Conservation (phyloP, 2,329 filamentous ascomycete species). For the Calonectria hawksworthii region DNA sequence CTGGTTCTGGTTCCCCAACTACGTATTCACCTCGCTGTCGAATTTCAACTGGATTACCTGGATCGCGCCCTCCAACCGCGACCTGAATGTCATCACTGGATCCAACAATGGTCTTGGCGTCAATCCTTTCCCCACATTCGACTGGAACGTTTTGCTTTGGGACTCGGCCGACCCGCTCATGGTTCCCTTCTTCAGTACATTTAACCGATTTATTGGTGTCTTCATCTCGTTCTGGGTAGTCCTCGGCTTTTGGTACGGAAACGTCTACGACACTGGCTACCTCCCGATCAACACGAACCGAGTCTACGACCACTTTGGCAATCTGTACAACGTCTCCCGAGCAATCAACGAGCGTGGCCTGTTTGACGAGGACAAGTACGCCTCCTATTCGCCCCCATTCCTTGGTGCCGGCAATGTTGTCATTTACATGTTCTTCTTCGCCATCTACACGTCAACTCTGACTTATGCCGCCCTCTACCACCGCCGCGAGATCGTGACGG, state of each 20-base stretch:
- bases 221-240: constrained; percentile 69
- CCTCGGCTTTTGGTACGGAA: constrained; percentile 70
- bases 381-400: constrained; percentile 66
- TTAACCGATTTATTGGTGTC: constrained; percentile 73
- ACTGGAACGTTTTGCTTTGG: constrained; percentile 63
- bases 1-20: constrained; percentile 72
- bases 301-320: constrained; percentile 64
- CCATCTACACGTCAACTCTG: constrained; percentile 65
- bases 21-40: constrained; percentile 65
- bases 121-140: constrained; percentile 62
- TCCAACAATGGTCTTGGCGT: constrained; percentile 61
- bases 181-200: constrained; percentile 70
- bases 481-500: constrained; percentile 63
- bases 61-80: constrained; percentile 63
- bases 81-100: constrained; percentile 59
- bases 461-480: constrained; percentile 67
- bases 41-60: constrained; percentile 71
- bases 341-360: constrained; percentile 59
- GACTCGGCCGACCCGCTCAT: constrained; percentile 61
- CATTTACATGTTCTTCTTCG: constrained; percentile 70
- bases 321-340: constrained; percentile 61
- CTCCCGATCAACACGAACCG: constrained; percentile 66
- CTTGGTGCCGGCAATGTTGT: constrained; percentile 64
- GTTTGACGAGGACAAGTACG: constrained; percentile 62
- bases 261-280: constrained; percentile 70